phyloP scores from a whole-genome alignment of 176 grass and related monocot genomes.

The Aechmea fasciata region DNA sequence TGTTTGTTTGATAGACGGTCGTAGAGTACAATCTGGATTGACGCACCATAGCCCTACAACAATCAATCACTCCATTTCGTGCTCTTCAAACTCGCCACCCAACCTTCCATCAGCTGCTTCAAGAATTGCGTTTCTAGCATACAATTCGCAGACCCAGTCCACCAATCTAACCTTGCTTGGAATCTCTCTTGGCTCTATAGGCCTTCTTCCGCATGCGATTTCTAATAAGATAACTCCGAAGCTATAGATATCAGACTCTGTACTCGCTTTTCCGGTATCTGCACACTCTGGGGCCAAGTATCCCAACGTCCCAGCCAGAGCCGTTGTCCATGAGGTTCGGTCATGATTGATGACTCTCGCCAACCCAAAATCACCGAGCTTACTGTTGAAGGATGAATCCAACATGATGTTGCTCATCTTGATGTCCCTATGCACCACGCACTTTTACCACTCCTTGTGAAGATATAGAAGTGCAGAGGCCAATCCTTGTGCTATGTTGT shows the following conservation, averaged over 20 bases:
- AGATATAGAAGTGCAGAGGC: conserved; percentile 73
- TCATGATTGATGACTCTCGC: conserved; percentile 52
- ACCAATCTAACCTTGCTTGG: conserved; percentile 37
- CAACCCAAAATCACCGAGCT: conserved; percentile 77
- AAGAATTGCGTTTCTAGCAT: conserved; percentile 42
- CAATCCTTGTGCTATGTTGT: conserved; percentile 45
- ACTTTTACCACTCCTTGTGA: conserved; percentile 52
- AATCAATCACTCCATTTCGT: conserved; percentile 64
- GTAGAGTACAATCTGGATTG: conserved; percentile 53
- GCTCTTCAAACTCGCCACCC: conserved; percentile 27
- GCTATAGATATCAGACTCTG: conserved; percentile 66
- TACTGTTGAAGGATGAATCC: conserved; percentile 57
- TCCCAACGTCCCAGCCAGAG: conserved; percentile 54
- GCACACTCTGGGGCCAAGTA: conserved; percentile 73
- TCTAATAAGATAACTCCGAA: conserved; percentile 63
- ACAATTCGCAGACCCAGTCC: conserved; percentile 69
- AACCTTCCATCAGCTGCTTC: conserved; percentile 56
- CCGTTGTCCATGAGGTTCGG: conserved; percentile 41
- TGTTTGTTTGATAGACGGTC: conserved; percentile 54
- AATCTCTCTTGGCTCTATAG: conserved; percentile 30
- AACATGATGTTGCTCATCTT: conserved; percentile 55
- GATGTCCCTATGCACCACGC: conserved; percentile 58
- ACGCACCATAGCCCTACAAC: conserved; percentile 72
- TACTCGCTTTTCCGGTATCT: conserved; percentile 47
- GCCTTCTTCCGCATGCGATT: conserved; percentile 56